Conservation (phyloP, 352 stramenopile species). For the Lagenidium sp. region DNA sequence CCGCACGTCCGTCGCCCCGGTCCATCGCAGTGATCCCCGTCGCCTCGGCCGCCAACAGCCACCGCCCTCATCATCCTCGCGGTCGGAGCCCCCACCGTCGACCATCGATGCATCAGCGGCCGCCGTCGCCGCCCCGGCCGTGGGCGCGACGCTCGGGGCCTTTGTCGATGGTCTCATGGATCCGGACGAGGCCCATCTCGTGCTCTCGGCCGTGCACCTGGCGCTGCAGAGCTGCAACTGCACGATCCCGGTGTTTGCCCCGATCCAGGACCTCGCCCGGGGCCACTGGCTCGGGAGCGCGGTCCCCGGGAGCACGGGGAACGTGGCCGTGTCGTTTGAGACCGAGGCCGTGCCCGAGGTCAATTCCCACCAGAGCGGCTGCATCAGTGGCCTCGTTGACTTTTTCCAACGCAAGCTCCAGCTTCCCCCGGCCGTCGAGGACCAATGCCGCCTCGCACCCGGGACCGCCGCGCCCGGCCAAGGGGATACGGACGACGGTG, state of each 20-base stretch:
- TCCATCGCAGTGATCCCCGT: no score
- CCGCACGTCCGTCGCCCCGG: conserved; percentile 19
- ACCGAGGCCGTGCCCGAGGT: conserved; percentile 65
- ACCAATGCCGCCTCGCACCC: conserved; percentile 32
- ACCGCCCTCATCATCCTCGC: no score
- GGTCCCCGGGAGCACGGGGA: conserved; percentile 57
- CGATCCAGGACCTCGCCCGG: conserved; percentile 37
- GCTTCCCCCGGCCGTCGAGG: conserved; percentile 47
- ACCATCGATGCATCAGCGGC: conserved; percentile 8
- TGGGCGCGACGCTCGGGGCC: neutral
- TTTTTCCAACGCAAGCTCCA: conserved; percentile 82
- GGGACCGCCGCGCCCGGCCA: conserved; percentile 17
- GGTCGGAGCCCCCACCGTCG: no score
- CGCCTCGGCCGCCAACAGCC: conserved; percentile 10
- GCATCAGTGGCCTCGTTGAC: conserved; percentile 65
- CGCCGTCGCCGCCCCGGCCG: neutral
- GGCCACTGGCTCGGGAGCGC: conserved; percentile 60
- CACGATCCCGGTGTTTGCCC: conserved; percentile 70
- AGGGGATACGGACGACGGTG: no score
- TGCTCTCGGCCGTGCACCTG: conserved; percentile 65
- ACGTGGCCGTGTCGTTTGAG: conserved; percentile 69
- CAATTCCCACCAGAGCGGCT: conserved; percentile 65
- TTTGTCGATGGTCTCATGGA: conserved; percentile 35
- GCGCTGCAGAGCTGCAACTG: conserved; percentile 77
- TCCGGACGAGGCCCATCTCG: conserved; percentile 47